Percentiles rank a stretch among this genome's conserved stretches.
These are phyloP conservation scores for Lupinus albus DNA, from an alignment of 306 rosid species.

Conservation along the genomic window DNA sequence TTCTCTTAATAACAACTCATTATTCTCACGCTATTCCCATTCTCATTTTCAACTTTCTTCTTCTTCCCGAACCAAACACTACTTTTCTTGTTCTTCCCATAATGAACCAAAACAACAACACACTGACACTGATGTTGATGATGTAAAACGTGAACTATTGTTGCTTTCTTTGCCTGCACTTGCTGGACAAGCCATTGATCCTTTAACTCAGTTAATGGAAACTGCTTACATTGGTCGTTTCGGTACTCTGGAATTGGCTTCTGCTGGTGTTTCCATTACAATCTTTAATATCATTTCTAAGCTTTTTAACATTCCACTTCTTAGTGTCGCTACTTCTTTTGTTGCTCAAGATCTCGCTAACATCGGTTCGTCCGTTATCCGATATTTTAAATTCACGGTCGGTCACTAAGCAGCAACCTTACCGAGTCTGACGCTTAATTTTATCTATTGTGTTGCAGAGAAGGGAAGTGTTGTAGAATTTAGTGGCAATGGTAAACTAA, in stretches of 20 bases:
- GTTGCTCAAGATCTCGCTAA: slow-evolving; percentile 93
- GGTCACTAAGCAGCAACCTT: too few relatives aligned
- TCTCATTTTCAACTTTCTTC: too few relatives aligned
- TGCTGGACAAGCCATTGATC: slow-evolving; percentile 92
- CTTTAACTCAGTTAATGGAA: slow-evolving; percentile 89
- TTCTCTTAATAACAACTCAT: background rate
- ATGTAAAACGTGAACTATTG: slow-evolving; percentile 72
- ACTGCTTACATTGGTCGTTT: slow-evolving; percentile 92
- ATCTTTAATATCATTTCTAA: slow-evolving; percentile 85
- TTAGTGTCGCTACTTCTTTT: slow-evolving; percentile 90
- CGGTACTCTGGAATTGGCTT: slow-evolving; percentile 82
- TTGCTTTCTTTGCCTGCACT: slow-evolving; percentile 75
- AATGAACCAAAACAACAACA: too few relatives aligned
- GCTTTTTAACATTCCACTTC: slow-evolving; percentile 90
- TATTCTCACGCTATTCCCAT: too few relatives aligned
- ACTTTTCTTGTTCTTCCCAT: too few relatives aligned
- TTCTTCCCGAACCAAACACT: too few relatives aligned
- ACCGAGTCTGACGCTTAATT: too few relatives aligned
- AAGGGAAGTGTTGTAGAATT: slow-evolving; percentile 30
- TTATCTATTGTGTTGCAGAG: slow-evolving; percentile 48
- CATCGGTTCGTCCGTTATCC: too few relatives aligned
- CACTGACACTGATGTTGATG: background rate
- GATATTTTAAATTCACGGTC: too few relatives aligned
- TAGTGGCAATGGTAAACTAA: slow-evolving; percentile 51
- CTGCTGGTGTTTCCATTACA: slow-evolving; percentile 91